Conservation (phyloP, 2,329 filamentous ascomycete species). For the Dichotomopilus funicola region DNA sequence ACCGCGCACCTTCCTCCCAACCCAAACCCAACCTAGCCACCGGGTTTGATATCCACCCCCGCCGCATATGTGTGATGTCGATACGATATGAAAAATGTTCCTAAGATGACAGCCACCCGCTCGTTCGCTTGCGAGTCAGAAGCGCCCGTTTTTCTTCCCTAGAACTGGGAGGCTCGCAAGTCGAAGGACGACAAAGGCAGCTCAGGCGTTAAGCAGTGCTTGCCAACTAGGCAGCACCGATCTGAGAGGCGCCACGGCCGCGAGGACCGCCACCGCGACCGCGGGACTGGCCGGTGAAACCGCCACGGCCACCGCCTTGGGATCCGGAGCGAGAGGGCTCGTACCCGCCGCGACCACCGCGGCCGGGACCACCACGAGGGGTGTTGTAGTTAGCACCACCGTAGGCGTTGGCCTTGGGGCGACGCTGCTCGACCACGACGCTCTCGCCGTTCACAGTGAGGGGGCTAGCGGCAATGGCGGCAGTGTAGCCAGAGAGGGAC, state of each 20-base stretch:
- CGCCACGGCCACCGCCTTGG: slow-evolving; percentile 58
- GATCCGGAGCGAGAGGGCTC: slow-evolving; percentile 54
- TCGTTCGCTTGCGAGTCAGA: background rate
- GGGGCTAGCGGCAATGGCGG: slow-evolving; percentile 77
- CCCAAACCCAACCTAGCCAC: background rate
- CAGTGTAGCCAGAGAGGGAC: slow-evolving; percentile 71
- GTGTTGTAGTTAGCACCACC: slow-evolving; percentile 62
- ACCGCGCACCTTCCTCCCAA: too few relatives aligned
- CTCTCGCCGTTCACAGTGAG: slow-evolving; percentile 76
- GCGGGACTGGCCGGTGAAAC: slow-evolving; percentile 58
- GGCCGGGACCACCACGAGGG: slow-evolving; percentile 53
- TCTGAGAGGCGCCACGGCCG: slow-evolving; percentile 52
- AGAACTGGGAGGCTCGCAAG: too few relatives aligned
- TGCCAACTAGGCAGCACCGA: slow-evolving; percentile 43
- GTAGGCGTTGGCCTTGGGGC: slow-evolving; percentile 64
- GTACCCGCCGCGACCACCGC: slow-evolving; percentile 55
- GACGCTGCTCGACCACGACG: slow-evolving; percentile 83
- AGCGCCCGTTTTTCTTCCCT: too few relatives aligned
- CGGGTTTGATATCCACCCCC: slow-evolving; percentile 5
- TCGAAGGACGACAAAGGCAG: background rate
- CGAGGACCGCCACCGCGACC: slow-evolving; percentile 52
- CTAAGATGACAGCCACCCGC: background rate
- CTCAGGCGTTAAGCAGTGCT: slow-evolving; percentile 8
- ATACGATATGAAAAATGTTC: slow-evolving; percentile 9
- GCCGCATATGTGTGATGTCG: slow-evolving; percentile 8